Evolutionary conservation across 805 yeast genomes (phyloP), one percentile per base, ranked within the genome.

Genomic region (Lachancea sp.): DNA sequence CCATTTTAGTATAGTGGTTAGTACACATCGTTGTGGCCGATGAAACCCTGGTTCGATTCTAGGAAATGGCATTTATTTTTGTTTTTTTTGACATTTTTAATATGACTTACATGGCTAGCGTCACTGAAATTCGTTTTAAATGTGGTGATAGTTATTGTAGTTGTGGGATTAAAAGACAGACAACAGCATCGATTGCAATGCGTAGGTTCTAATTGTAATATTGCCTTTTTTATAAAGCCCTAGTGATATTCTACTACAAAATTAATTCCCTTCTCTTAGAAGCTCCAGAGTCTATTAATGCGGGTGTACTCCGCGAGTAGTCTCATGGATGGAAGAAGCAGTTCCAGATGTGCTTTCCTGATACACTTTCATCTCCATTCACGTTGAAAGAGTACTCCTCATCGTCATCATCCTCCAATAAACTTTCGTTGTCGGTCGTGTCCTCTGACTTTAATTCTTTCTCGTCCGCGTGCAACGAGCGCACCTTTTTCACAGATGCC

Each of bases 1-100:
- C 69, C 68, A 65, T 60, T 57, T 60, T 67, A 66, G 70, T 77
- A 78, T 77, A 78, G 82, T 78, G 82, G 82, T 75, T 66, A 77
- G 81, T 77, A 77, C 82, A 75, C 75, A 68, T 75, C 81, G 77
- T 77, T 77, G 81, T 77, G 82, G 81, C 82, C 77, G 81, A 75
- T 68, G 75, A 77, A 74, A 77, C 82, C 82, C 79, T 74, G 75
- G 82, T 77, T 77, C 82, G 82, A 77, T 77, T 77, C 82, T 77
- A 73, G 82, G 82, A 72, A 69, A 71, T 80, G 81, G 82, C 82
- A 77, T 15, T 48, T 48, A 53, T 63, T 66, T 69, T 60, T 52
- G 41, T 15, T 15, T 25, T 33, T 33, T 36, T 35, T 19, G 27
- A n/a, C n/a, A n/a, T n/a, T n/a, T n/a, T n/a, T n/a, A n/a, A n/a